phyloP scores from a whole-genome alignment of 441 rosid species.

The Erysimum cheiri region DNA sequence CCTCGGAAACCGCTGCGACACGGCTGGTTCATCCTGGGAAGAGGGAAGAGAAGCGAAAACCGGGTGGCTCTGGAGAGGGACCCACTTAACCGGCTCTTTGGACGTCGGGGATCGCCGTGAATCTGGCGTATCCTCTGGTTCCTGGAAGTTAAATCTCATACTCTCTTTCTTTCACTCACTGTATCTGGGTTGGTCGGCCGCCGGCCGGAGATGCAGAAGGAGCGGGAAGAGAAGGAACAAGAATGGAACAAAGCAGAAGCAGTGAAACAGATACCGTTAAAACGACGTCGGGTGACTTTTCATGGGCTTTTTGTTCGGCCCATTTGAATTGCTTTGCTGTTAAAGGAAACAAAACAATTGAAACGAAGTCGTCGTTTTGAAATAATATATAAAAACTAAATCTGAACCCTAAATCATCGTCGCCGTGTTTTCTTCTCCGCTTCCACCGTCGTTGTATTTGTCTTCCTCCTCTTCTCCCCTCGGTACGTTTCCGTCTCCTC shows the following conservation, averaged over 20 bases:
- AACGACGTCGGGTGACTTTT: conserved; percentile 15
- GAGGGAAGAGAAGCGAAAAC: conserved; percentile 54
- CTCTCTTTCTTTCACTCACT: conserved; percentile 3
- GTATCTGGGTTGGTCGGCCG: conserved; percentile 36
- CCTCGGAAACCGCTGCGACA: conserved; percentile 45
- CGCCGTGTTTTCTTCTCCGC: conserved; percentile 37
- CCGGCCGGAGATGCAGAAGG: conserved; percentile 37
- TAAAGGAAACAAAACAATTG: not conserved
- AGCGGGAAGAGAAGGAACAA: conserved; percentile 30
- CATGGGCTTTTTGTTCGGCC: conserved; percentile 29
- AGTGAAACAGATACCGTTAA: not conserved
- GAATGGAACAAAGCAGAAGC: not conserved
- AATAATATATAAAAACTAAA: conserved; percentile 1
- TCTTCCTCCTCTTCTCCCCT: conserved; percentile 14
- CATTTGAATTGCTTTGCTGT: not conserved
- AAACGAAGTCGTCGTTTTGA: not conserved
- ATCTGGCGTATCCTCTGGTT: conserved; percentile 45
- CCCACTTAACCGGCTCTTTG: conserved; percentile 67
- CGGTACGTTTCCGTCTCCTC: conserved; percentile 14
- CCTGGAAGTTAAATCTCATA: conserved; percentile 70
- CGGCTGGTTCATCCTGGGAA: conserved; percentile 37
- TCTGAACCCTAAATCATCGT: conserved; percentile 38
- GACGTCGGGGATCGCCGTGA: conserved; percentile 55
- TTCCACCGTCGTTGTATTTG: conserved; percentile 16
- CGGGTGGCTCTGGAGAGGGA: conserved; percentile 77